These are phyloP conservation scores for Pseudoscleropodium purum DNA, from an alignment of 225 moss, liverwort and hornwort species.

Conservation along the genomic window DNA sequence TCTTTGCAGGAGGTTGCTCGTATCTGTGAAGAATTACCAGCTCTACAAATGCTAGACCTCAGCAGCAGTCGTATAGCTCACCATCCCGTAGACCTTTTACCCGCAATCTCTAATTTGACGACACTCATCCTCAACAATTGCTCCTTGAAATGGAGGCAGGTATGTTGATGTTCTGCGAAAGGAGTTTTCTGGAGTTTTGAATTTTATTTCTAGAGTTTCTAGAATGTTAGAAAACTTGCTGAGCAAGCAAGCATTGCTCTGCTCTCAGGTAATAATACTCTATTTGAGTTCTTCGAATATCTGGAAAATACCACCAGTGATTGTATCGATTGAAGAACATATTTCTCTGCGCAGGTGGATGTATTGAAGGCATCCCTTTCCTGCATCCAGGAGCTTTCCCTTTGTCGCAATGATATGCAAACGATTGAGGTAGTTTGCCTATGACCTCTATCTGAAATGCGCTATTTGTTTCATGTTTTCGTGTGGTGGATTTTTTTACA, in stretches of 20 bases:
- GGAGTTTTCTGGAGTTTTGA: not conserved
- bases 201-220: not conserved
- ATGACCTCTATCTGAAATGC: not conserved
- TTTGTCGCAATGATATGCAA: conserved; percentile 66
- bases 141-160: conserved; percentile 74
- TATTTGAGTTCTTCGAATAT: not conserved
- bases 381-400: conserved; percentile 69
- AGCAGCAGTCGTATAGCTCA: conserved; percentile 66
- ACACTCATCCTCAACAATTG: conserved; percentile 80
- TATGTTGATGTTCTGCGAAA: not conserved
- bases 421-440: conserved; percentile 60
- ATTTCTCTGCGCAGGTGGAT: conserved; percentile 53
- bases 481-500: not conserved
- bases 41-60: conserved; percentile 58
- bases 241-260: not conserved
- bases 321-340: not conserved
- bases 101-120: conserved; percentile 42
- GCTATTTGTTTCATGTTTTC: not conserved
- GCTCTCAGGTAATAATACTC: not conserved
- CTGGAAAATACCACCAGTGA: not conserved
- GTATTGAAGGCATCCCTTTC: conserved; percentile 50
- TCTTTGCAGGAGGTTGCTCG: conserved; percentile 70
- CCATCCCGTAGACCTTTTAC: conserved; percentile 3
- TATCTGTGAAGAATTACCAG: conserved; percentile 70
- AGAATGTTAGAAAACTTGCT: not conserved